Base-by-base conservation (phyloP, 495 filamentous ascomycete genomes). In the Glutinoglossum americanum region DNA sequence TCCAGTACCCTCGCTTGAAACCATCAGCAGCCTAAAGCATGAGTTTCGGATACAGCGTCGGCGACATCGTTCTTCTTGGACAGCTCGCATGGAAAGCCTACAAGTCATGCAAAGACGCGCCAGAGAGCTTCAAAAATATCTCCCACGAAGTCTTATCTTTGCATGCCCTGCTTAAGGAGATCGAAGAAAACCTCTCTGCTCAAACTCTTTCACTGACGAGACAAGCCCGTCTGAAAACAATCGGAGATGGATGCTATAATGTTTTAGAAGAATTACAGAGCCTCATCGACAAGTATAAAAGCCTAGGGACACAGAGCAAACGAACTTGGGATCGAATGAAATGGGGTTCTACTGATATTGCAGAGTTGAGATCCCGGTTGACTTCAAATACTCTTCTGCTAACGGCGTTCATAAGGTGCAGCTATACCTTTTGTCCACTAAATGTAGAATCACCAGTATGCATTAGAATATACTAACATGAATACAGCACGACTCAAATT, bases 321-420 rank as follows among this genome's bases (percentile, higher is more conserved):
- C 55, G 66, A 27, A 66, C 63, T 26, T 72, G 67, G 68, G 70
- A 70, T 61, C 63, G 68, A 15, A 63, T 68, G 65, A 62, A 59
- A 13, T 71, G 64, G 58, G 63, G 65, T 6, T 25, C 61, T 5
- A 62, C 67, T 56, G 63, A 70, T 25, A 39, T 70, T 28, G 57
- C 59, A n/a, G 66, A 70, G 57, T 61, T 72, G 4, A 62, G 68
- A 54, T 61, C 54, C 37, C n/a, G n/a, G n/a, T n/a, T n/a, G n/a
- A n/a, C n/a, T n/a, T n/a, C n/a, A n/a, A n/a, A n/a, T n/a, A n/a
- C n/a, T n/a, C n/a, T n/a, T n/a, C n/a, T n/a, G n/a, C n/a, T n/a
- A n/a, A n/a, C n/a, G n/a, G n/a, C n/a, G n/a, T n/a, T n/a, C n/a
- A n/a, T n/a, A n/a, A n/a, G n/a, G n/a, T n/a, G n/a, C n/a, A n/a